A percentile compares a stretch with the other conserved stretches of the same genome.
phyloP scores from a whole-genome alignment of 2,329 filamentous ascomycete genomes.

The Pseudocercospora fuligena region DNA sequence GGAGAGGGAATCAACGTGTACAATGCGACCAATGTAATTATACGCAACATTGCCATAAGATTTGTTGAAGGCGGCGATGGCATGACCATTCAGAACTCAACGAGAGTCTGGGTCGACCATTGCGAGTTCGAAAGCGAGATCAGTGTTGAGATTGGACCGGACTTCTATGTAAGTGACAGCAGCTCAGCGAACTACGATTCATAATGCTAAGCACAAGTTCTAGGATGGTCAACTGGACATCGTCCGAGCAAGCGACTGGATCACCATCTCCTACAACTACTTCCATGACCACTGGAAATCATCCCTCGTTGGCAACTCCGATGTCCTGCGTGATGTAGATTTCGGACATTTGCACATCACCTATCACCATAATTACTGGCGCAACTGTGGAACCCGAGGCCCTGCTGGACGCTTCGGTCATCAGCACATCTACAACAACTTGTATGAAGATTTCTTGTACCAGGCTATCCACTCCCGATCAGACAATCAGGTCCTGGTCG shows the following conservation, averaged over 20 bases:
- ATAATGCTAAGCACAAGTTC: neutral
- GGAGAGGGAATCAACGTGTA: conserved; percentile 45
- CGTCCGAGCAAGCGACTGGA: conserved; percentile 51
- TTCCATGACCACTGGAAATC: conserved; percentile 55
- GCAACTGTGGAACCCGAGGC: conserved; percentile 52
- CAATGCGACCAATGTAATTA: conserved; percentile 47
- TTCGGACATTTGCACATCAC: conserved; percentile 53
- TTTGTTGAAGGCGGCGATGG: conserved; percentile 49
- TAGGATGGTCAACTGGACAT: conserved; percentile 54
- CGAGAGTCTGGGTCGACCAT: conserved; percentile 55
- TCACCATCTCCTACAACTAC: conserved; percentile 56
- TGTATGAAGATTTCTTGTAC: conserved; percentile 54
- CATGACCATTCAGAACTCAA: conserved; percentile 53
- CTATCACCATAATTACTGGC: conserved; percentile 58
- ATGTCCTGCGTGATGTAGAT: conserved; percentile 48
- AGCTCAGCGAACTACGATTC: too few relatives aligned
- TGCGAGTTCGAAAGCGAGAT: conserved; percentile 54
- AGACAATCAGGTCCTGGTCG: conserved; percentile 57
- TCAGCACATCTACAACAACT: conserved; percentile 57
- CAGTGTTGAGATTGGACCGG: conserved; percentile 29
- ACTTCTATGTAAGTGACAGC: conserved; percentile 29
- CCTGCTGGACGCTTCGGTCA: conserved; percentile 57
- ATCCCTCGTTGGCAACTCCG: conserved; percentile 52
- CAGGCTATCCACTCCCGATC: conserved; percentile 57
- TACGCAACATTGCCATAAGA: conserved; percentile 46